phyloP scores from a whole-genome alignment of 2,329 filamentous ascomycete genomes.

The Samsoniella hepiali region DNA sequence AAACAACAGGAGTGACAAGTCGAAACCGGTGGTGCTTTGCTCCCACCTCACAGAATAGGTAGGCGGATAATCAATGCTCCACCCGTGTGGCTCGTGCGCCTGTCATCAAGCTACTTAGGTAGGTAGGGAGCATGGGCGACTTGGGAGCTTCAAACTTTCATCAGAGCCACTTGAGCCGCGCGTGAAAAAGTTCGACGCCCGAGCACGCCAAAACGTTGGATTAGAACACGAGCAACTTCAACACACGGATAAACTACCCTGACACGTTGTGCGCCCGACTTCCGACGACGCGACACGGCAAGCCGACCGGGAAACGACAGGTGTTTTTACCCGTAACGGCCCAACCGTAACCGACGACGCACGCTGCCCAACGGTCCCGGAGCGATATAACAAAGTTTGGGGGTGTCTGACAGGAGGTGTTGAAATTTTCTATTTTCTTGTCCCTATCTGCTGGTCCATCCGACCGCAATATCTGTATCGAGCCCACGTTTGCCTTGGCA shows the following conservation, averaged over 20 bases:
- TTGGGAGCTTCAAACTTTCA: constrained; percentile 10
- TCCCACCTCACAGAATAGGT: too few relatives aligned
- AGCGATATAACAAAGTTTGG: constrained; percentile 8
- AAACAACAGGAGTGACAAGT: too few relatives aligned
- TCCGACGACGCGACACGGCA: constrained; percentile 3
- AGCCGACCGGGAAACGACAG: constrained; percentile 4
- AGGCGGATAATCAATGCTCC: constrained; percentile 19
- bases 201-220: neutral
- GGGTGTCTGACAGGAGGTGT: constrained; percentile 15
- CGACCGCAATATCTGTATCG: constrained; percentile 18
- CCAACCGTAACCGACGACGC: constrained; percentile 9
- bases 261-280: neutral
- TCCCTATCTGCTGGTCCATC: constrained; percentile 8
- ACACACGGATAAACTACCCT: neutral
- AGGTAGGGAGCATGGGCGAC: neutral
- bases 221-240: too few relatives aligned
- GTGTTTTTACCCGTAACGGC: constrained; percentile 7
- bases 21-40: too few relatives aligned
- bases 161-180: neutral
- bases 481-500: constrained; percentile 1
- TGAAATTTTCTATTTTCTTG: constrained; percentile 8
- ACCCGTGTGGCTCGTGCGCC: constrained; percentile 17
- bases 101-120: neutral
- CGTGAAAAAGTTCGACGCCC: neutral
- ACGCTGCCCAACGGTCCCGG: constrained; percentile 16